Conservation (phyloP, 2,329 filamentous ascomycete genomes). For the Clonostachys sp. region DNA sequence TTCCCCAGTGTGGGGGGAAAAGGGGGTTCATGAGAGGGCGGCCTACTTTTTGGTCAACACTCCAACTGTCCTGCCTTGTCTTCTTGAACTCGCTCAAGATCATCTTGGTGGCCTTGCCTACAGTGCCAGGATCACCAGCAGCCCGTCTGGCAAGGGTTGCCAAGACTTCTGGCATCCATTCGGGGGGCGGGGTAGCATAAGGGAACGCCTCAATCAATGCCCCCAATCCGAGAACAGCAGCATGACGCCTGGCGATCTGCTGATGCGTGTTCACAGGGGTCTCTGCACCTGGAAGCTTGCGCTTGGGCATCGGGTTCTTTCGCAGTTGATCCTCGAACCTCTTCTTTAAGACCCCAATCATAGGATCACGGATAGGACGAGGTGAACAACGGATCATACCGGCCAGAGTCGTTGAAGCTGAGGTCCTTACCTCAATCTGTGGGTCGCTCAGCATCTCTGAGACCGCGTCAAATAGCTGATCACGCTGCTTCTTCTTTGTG, state of each 20-base stretch:
- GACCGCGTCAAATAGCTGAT: constrained; percentile 84
- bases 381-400: constrained; percentile 99
- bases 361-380: constrained; percentile 68
- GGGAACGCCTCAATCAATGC: constrained; percentile 94
- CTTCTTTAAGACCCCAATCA: constrained; percentile 70
- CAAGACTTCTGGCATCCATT: constrained; percentile 90
- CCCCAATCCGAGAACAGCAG: constrained; percentile 86
- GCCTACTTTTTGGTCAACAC: constrained; percentile 91
- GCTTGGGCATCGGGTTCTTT: constrained; percentile 83
- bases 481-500: constrained; percentile 68
- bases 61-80: constrained; percentile 98
- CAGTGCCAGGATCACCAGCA: constrained; percentile 82
- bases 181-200: constrained; percentile 86
- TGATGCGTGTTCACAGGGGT: constrained; percentile 68
- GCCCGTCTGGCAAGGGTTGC: constrained; percentile 81
- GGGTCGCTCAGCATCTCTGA: constrained; percentile 88
- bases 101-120: constrained; percentile 92
- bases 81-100: constrained; percentile 98
- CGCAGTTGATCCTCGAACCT: constrained; percentile 76
- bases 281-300: constrained; percentile 57
- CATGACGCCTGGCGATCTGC: constrained; percentile 78
- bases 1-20: too few species aligned
- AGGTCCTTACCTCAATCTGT: constrained; percentile 90
- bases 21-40: not conserved
- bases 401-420: constrained; percentile 86